Evolutionary conservation across 192 early-diverging fungal genomes (phyloP).

Genomic region (Coemansia sp.): DNA sequence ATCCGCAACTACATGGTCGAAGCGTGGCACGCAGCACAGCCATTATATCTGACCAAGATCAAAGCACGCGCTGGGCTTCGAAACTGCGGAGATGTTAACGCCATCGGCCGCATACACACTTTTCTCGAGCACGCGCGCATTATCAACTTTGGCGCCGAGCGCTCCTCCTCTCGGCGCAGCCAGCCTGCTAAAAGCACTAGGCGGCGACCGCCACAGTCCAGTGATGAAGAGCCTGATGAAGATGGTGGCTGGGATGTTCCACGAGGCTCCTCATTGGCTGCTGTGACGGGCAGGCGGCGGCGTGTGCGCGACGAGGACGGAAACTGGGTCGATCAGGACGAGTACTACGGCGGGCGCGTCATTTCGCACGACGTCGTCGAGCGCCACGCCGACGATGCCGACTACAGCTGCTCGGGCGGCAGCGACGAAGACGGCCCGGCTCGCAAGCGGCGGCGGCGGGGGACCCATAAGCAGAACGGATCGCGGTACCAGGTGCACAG

Average conservation of each 20-base stretch:
- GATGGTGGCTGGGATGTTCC: background rate
- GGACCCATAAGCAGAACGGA: background rate
- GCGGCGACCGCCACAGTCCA: background rate
- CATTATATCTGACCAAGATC: constrained; percentile 85
- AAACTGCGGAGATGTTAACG: constrained; percentile 93
- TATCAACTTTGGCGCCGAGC: constrained; percentile 74
- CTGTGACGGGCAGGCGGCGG: constrained; percentile 10
- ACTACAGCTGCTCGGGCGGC: constrained; percentile 28
- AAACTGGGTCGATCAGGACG: constrained; percentile 24
- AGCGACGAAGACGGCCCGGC: constrained; percentile 6
- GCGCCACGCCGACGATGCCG: constrained; percentile 37
- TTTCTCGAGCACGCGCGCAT: constrained; percentile 78
- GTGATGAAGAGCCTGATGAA: background rate
- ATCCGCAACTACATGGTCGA: constrained; percentile 89
- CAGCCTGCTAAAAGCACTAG: background rate
- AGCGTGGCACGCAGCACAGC: constrained; percentile 71
- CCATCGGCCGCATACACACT: constrained; percentile 82
- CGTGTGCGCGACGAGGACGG: constrained; percentile 14
- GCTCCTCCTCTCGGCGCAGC: constrained; percentile 10
- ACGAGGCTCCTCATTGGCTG: background rate
- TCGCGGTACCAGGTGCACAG: constrained; percentile 15
- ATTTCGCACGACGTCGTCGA: constrained; percentile 38
- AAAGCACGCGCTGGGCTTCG: constrained; percentile 70
- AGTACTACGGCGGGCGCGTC: constrained; percentile 34
- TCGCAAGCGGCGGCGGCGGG: constrained; percentile 7